Percentiles rank a stretch among this genome's conserved stretches.
Evolutionary conservation across 2,329 filamentous ascomycete genomes (phyloP).

Genomic region (Hymenoscyphus fraxineus): DNA sequence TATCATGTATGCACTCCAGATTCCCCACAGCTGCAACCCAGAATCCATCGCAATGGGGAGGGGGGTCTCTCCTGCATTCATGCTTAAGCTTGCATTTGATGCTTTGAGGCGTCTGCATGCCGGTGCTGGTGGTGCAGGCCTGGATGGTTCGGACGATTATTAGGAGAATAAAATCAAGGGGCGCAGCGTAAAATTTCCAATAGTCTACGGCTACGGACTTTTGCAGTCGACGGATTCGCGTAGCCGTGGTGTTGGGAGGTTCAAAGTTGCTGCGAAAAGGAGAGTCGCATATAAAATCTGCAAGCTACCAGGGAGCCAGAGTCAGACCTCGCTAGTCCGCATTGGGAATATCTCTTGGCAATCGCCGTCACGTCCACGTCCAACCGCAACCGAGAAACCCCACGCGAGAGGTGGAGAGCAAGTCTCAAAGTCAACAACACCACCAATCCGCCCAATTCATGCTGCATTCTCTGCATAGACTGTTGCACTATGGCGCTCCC

Average conservation of each 20-base stretch:
- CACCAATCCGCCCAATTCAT: background rate
- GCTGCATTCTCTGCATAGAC: background rate
- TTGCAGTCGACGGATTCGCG: background rate
- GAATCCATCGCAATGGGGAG: background rate
- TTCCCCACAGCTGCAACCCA: background rate
- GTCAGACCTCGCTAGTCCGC: background rate
- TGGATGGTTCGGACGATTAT: background rate
- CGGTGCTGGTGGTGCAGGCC: background rate
- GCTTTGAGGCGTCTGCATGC: background rate
- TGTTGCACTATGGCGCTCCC: slow-evolving; percentile 33
- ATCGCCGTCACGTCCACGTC: background rate
- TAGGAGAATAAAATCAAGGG: background rate
- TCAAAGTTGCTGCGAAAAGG: background rate
- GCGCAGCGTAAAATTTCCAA: background rate
- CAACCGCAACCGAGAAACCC: background rate
- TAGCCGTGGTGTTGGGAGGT: background rate
- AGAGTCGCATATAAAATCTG: background rate
- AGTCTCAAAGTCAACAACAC: slow-evolving; percentile 5
- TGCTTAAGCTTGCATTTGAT: background rate
- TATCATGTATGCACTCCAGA: background rate
- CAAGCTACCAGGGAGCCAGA: slow-evolving; percentile 2
- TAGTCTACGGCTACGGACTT: background rate
- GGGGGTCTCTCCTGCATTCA: background rate
- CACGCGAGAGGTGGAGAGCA: background rate
- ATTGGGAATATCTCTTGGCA: slow-evolving; percentile 1